phyloP scores from a whole-genome alignment of 345 rosid genomes.

The Gossypioides kirkii region DNA sequence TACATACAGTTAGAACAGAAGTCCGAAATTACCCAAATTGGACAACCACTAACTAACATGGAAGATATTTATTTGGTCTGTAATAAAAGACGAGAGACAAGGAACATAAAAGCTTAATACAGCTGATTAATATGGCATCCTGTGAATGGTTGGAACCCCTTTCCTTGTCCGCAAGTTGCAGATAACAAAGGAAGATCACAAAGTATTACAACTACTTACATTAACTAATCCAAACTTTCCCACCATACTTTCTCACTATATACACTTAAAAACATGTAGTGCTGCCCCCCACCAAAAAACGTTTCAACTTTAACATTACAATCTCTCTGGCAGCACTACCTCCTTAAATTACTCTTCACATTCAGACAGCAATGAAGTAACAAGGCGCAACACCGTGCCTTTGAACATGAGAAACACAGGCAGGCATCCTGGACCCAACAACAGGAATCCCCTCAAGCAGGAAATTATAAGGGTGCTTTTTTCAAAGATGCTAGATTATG shows the following conservation, averaged over 20 bases:
- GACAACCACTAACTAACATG: too few species aligned
- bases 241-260: background rate
- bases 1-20: too few species aligned
- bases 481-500: slow-evolving; percentile 3
- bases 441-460: slow-evolving; percentile 7
- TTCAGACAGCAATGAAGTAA: background rate
- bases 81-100: too few species aligned
- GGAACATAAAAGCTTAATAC: too few species aligned
- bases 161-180: background rate
- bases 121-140: background rate
- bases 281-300: background rate
- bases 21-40: too few species aligned
- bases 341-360: background rate
- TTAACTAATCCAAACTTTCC: background rate
- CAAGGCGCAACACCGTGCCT: background rate
- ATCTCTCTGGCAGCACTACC: background rate
- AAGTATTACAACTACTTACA: background rate
- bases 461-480: slow-evolving; percentile 13
- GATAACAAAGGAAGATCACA: background rate
- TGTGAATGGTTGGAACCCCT: background rate
- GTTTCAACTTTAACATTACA: background rate
- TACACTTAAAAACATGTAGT: slow-evolving; percentile 4
- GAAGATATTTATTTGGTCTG: too few species aligned
- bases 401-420: background rate
- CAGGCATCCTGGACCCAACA: background rate